These are phyloP conservation scores for Bryum argenteum DNA, from an alignment of 225 moss, liverwort and hornwort species.

Conservation along the genomic window DNA sequence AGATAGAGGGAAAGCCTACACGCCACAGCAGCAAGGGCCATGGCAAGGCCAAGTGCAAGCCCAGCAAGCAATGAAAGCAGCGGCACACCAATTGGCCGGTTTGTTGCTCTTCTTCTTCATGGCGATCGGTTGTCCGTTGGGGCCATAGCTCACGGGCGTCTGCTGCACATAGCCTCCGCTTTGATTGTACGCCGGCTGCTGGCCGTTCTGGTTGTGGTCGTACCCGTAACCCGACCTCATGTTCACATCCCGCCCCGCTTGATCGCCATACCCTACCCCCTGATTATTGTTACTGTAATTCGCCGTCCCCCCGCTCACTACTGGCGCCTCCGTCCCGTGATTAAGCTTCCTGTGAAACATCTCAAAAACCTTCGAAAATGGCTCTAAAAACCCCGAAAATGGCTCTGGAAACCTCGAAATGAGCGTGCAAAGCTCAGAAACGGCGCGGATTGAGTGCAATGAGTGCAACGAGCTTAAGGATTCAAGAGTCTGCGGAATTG, in stretches of 20 bases:
- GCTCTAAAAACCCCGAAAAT: background rate
- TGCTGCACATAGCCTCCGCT: constrained; percentile 33
- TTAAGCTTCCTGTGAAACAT: constrained; percentile 51
- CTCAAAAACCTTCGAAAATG: background rate
- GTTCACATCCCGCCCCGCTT: constrained; percentile 34
- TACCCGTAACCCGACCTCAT: constrained; percentile 38
- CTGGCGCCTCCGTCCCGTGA: constrained; percentile 32
- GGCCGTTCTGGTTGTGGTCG: background rate
- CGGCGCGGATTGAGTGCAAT: background rate
- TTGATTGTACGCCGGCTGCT: constrained; percentile 25
- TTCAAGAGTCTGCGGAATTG: background rate
- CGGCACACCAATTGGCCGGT: constrained; percentile 50
- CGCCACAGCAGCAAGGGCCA: constrained; percentile 61
- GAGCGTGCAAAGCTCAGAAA: background rate
- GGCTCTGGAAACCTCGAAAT: background rate
- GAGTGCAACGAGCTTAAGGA: background rate
- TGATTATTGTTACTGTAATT: constrained; percentile 37
- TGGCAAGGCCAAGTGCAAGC: constrained; percentile 70
- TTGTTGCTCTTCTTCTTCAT: constrained; percentile 38
- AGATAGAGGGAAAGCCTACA: constrained; percentile 7
- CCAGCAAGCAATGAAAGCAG: constrained; percentile 56
- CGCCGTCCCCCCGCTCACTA: constrained; percentile 21
- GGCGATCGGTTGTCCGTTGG: constrained; percentile 25
- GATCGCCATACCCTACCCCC: constrained; percentile 20
- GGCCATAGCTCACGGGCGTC: constrained; percentile 44